Evolutionary conservation across 768 basidiomycete species (phyloP).

Genomic region (Russula emetica): DNA sequence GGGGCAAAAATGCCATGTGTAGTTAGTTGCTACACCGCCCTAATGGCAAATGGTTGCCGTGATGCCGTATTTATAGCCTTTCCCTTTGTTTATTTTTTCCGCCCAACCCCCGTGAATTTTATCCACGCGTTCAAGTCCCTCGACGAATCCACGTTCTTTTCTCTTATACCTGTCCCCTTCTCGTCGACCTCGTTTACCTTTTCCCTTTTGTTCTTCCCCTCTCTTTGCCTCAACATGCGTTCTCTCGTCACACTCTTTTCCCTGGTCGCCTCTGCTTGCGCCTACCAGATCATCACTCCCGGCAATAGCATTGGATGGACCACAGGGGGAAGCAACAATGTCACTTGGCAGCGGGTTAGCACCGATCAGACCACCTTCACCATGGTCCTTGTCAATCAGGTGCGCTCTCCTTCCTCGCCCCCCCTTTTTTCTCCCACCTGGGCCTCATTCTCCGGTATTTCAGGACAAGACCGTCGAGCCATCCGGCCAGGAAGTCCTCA

Average conservation of each 20-base stretch:
- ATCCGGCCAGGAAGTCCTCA: conserved; percentile 46
- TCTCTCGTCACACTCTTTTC: conserved; percentile 42
- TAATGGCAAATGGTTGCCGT: neutral
- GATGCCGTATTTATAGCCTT: conserved; percentile 1
- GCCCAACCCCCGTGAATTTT: neutral
- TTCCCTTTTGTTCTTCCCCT: neutral
- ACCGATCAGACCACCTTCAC: conserved; percentile 71
- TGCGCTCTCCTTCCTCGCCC: conserved; percentile 32
- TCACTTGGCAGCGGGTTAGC: conserved; percentile 59
- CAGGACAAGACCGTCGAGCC: conserved; percentile 35
- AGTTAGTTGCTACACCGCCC: neutral
- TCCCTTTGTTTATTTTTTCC: neutral
- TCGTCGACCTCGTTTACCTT: conserved; percentile 6
- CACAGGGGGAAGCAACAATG: conserved; percentile 43
- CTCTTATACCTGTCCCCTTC: neutral
- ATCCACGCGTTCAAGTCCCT: neutral
- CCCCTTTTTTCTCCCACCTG: neutral
- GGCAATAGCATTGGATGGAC: conserved; percentile 49
- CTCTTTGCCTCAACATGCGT: conserved; percentile 38
- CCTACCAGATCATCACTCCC: conserved; percentile 50
- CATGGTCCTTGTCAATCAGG: conserved; percentile 61
- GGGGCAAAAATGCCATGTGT: neutral
- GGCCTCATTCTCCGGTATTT: neutral
- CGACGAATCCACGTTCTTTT: conserved; percentile 23
- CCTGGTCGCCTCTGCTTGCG: conserved; percentile 52